Evolutionary conservation across 2,329 filamentous ascomycete genomes (phyloP), one percentile per base, ranked within the genome.

Genomic region (Pseudocercospora cruenta): DNA sequence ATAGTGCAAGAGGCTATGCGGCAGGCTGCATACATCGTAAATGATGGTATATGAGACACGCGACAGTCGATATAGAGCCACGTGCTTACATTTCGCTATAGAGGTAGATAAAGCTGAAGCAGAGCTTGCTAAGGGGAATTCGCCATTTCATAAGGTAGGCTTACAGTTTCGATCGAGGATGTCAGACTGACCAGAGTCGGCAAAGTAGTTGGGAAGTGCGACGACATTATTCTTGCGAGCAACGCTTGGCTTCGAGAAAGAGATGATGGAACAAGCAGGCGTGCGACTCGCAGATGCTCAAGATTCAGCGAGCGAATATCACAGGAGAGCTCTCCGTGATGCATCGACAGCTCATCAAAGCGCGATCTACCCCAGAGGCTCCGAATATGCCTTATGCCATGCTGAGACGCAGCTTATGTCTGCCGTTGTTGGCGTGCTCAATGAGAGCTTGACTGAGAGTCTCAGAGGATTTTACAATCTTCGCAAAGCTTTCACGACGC

Each of bases 391-490:
- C 1, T 83, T 98, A 3, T 91, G 93, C 67, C 87, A 93, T 66
- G 92, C 93, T 4, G 89, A 97, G 81, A 87, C 92, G 1, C 92
- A 97, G 78, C 84, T 97, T 69, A 96, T 97, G 90, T 87, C 88
- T 64, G 94, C 94, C 0, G 90, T 99, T 1, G 89, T 97, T 0
- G 92, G 89, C 0, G 92, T 98, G 16, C 82, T 98, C 72, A 96
- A 96, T 71, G 95, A 98, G 81, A 97, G 92, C 76, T 80, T 98
- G 73, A 94, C 94, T 0, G 95, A 98, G 78, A 93, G 89, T 16
- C 87, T 98, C 78, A 93, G 90, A 79, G 93, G 93, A 5, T 98
- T 98, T 75, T 96, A 96, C 76, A 96, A 95, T 79, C 80, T 98
- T 72, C 86, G 94, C 68, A 96, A 96, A 77, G 94, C 94, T 0